Evolutionary conservation across 306 rosid species (phyloP).

Genomic region (Cyamopsis tetragonoloba): DNA sequence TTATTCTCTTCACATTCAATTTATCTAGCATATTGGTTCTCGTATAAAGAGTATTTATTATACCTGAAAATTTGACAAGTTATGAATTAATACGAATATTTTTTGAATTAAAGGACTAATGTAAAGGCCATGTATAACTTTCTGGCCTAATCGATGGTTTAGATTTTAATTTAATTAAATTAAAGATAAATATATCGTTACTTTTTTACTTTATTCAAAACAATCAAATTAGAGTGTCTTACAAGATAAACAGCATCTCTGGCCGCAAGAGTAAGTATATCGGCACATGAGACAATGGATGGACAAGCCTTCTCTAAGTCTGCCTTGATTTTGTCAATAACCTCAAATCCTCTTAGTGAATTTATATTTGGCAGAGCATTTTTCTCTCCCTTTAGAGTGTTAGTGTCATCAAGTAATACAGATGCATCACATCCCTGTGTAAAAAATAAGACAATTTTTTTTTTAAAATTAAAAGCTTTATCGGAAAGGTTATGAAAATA

Average conservation of each 20-base stretch:
- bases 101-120: no score
- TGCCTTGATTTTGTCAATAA: constrained; percentile 76
- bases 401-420: constrained; percentile 67
- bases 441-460: no score
- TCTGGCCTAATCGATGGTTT: no score
- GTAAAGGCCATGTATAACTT: no score
- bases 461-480: no score
- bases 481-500: no score
- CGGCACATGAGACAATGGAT: constrained; percentile 80
- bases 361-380: constrained; percentile 58
- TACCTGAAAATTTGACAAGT: no score
- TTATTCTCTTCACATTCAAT: no score
- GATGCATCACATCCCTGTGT: constrained; percentile 92
- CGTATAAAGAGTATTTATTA: no score
- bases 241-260: constrained; percentile 80
- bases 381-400: constrained; percentile 74
- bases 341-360: constrained; percentile 76
- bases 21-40: no score
- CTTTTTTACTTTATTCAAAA: not conserved
- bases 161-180: no score
- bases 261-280: constrained; percentile 68
- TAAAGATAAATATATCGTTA: not conserved
- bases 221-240: constrained; percentile 25
- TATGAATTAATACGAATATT: no score
- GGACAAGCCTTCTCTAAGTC: constrained; percentile 73